A percentile compares a stretch with the other conserved stretches of the same genome.
Conservation (phyloP, 805 yeast species). For the Cyberlindnera veronae region DNA sequence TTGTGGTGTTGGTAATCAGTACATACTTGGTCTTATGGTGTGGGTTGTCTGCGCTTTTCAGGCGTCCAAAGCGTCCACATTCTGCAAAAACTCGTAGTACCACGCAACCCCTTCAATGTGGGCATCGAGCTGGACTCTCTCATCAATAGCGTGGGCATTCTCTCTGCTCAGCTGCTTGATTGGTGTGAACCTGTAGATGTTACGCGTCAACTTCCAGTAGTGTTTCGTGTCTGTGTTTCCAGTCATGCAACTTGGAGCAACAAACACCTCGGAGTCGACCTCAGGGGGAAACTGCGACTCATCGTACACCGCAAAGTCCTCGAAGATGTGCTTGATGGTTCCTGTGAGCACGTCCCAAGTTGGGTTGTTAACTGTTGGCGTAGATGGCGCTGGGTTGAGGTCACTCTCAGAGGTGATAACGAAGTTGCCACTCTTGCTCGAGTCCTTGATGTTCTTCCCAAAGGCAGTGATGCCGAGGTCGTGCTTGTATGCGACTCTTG, state of each 20-base stretch:
- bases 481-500: slow-evolving; percentile 10
- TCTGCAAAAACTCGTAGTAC: slow-evolving; percentile 15
- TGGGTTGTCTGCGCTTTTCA: too few species aligned
- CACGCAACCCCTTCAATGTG: slow-evolving; percentile 14
- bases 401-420: slow-evolving; percentile 7
- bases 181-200: slow-evolving; percentile 56
- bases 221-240: slow-evolving; percentile 71
- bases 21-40: background rate
- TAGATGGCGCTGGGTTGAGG: slow-evolving; percentile 15
- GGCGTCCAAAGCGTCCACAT: slow-evolving; percentile 4
- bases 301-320: slow-evolving; percentile 32
- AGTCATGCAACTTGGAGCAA: slow-evolving; percentile 60
- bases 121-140: slow-evolving; percentile 38
- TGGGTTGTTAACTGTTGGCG: slow-evolving; percentile 31
- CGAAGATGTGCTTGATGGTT: slow-evolving; percentile 50
- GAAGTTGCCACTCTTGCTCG: slow-evolving; percentile 9
- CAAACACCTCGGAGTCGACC: slow-evolving; percentile 27
- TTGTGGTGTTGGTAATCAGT: too few species aligned
- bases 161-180: slow-evolving; percentile 30
- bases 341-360: slow-evolving; percentile 59
- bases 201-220: slow-evolving; percentile 58
- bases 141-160: slow-evolving; percentile 56
- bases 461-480: slow-evolving; percentile 13
- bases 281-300: slow-evolving; percentile 3
- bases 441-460: slow-evolving; percentile 2